Base-by-base conservation (phyloP, 164 flowering plant species). In the Warburgia ugandensis region DNA sequence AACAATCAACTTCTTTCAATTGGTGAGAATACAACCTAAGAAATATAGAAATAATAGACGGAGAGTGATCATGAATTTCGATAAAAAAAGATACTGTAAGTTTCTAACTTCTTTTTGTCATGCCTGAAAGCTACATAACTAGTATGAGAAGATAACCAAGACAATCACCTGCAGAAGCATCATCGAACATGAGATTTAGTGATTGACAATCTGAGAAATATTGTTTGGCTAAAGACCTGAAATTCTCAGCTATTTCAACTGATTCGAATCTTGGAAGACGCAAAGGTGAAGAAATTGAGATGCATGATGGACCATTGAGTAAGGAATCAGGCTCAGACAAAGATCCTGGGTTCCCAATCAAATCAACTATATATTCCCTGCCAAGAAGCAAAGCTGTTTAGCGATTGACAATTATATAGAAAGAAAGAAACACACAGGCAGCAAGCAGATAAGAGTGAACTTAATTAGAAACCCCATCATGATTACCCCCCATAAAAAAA, bases 311-410 rank as follows among this genome's bases (percentile, higher is more conserved):
- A 54, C 96, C 98, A 74, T 92, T 92, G 48, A 85, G 76, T 67
- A 82, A 62, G 60, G 98, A 92, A 73, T 84, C 83, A 45, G 96
- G 98, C 56, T 79, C 84, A 26, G 77, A 73, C 55, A 92, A 73
- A 59, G 60, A 60, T 59, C 98, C 96, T 45, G 95, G 96, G 47
- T 71, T 83, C 67, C 77, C 95, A 58, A 92, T 59, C 72, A 92
- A 71, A 73, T 92, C 98, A 73, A 92, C 77, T 26, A 78, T 59
- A 65, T 64, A 80, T 64, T 92, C 98, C 82, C 98, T 92, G 84
- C 50, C 68, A 64, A 48, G 3, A 52, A 26, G 44, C 16, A 45
- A 53, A 47, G 25, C 29, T 38, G 44, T 28, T 47, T 4, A 29
- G 56, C 20, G 2, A 50, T 11, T 53, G 6, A 0, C 41, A n/a